phyloP scores from a whole-genome alignment of 345 rosid species.

The Cardamine resedifolia region DNA sequence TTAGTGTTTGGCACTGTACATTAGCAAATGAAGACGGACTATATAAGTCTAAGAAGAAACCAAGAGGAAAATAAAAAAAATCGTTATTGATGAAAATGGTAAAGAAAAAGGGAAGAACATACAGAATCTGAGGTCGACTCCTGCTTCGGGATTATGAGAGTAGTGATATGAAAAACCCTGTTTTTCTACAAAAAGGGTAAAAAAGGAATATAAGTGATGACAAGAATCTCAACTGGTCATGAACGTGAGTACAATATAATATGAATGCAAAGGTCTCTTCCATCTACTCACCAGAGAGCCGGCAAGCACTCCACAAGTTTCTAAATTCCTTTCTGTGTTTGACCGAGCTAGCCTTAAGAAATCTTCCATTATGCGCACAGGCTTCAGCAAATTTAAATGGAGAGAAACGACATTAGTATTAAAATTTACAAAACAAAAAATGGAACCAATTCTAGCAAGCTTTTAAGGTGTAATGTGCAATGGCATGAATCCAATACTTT shows the following conservation, averaged over 20 bases:
- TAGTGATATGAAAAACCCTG: constrained; percentile 89
- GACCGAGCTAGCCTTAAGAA: constrained; percentile 77
- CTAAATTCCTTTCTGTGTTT: constrained; percentile 84
- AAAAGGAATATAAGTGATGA: constrained; percentile 17
- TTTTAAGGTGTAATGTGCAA: neutral
- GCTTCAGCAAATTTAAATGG: constrained; percentile 48
- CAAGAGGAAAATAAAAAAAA: neutral
- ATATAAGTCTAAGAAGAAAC: constrained; percentile 11
- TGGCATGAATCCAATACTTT: neutral
- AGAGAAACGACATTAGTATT: constrained; percentile 16
- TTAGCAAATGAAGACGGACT: neutral
- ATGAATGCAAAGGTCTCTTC: neutral
- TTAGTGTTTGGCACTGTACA: constrained; percentile 79
- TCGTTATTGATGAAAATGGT: neutral
- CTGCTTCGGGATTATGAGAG: constrained; percentile 95
- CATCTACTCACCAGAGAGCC: constrained; percentile 73
- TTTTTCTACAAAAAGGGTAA: constrained; percentile 56
- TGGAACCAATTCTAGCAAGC: neutral
- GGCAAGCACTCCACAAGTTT: constrained; percentile 95
- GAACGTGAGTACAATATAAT: neutral
- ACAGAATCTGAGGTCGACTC: constrained; percentile 98
- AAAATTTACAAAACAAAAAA: neutral
- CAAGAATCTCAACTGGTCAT: neutral
- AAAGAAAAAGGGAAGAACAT: constrained; percentile 20
- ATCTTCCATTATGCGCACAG: constrained; percentile 82